Conservation (phyloP, 139 green algal species). For the Chlorella sorokiniana region DNA sequence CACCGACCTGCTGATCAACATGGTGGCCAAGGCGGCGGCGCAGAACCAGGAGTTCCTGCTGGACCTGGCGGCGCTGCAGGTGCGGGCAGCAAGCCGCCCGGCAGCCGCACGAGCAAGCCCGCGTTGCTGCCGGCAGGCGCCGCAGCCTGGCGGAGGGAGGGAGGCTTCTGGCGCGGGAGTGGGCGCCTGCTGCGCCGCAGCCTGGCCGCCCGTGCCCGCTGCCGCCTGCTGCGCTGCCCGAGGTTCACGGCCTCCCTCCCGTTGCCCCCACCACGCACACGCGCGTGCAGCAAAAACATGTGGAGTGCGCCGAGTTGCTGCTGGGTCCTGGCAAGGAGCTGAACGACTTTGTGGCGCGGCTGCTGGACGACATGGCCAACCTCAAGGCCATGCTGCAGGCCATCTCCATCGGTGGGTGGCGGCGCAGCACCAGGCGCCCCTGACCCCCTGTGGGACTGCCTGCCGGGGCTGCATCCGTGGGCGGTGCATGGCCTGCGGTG, state of each 20-base stretch:
- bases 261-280: not conserved
- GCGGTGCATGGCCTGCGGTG: too few relatives aligned
- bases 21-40: slow-evolving; percentile 73
- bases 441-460: too few relatives aligned
- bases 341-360: slow-evolving; percentile 71
- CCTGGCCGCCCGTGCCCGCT: not conserved
- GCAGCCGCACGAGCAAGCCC: too few relatives aligned
- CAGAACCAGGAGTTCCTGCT: slow-evolving; percentile 81
- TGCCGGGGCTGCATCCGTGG: too few relatives aligned
- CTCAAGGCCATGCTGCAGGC: slow-evolving; percentile 95
- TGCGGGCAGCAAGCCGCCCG: too few relatives aligned
- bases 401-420: slow-evolving; percentile 75
- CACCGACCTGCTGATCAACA: slow-evolving; percentile 93
- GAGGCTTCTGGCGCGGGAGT: too few relatives aligned
- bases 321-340: slow-evolving; percentile 72
- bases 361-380: slow-evolving; percentile 90
- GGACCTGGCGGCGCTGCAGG: slow-evolving; percentile 65
- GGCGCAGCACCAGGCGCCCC: too few relatives aligned
- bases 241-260: not conserved
- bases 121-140: too few relatives aligned
- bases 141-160: too few relatives aligned
- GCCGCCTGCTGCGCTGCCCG: not conserved
- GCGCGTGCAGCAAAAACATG: slow-evolving; percentile 89
- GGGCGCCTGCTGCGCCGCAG: too few relatives aligned
- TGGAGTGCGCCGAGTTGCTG: slow-evolving; percentile 80